phyloP scores from a whole-genome alignment of 768 basidiomycete genomes.

The Jaapia argillacea region DNA sequence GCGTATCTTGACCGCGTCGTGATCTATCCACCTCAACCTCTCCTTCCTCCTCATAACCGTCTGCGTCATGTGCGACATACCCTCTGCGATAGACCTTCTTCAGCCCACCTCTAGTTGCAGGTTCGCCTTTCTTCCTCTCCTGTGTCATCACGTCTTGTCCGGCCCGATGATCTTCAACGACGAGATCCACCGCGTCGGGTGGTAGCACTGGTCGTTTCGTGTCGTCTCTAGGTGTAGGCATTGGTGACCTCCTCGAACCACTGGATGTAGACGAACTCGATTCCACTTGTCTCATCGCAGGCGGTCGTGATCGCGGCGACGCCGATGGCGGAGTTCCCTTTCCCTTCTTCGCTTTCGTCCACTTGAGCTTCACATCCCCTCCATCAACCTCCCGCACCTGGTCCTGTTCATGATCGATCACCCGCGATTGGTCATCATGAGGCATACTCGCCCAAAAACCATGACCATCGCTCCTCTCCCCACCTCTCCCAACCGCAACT shows the following conservation, averaged over 20 bases:
- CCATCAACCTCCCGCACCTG: constrained; percentile 20
- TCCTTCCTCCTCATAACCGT: constrained; percentile 21
- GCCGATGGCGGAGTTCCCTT: constrained; percentile 3
- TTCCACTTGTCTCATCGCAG: neutral
- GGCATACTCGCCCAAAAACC: constrained; percentile 12
- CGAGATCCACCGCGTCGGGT: constrained; percentile 81
- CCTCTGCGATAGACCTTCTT: constrained; percentile 45
- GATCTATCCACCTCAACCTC: constrained; percentile 29
- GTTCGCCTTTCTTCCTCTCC: constrained; percentile 55
- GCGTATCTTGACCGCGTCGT: neutral
- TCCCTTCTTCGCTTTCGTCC: constrained; percentile 24
- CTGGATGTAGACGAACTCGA: neutral
- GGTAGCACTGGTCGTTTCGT: constrained; percentile 25
- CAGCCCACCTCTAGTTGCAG: constrained; percentile 29
- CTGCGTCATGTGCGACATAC: constrained; percentile 28
- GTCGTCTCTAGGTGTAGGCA: constrained; percentile 12
- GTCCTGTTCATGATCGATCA: constrained; percentile 42
- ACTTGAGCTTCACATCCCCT: constrained; percentile 33
- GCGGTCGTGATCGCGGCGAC: constrained; percentile 10
- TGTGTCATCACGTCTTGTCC: constrained; percentile 40
- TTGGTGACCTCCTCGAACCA: neutral
- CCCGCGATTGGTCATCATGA: constrained; percentile 8
- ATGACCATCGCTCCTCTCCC: constrained; percentile 5
- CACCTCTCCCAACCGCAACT: neutral
- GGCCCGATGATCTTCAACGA: constrained; percentile 59